A percentile compares a stretch with the other conserved stretches of the same genome.
phyloP scores from a whole-genome alignment of 2,329 filamentous ascomycete genomes.

The Achaetomium macrosporum region DNA sequence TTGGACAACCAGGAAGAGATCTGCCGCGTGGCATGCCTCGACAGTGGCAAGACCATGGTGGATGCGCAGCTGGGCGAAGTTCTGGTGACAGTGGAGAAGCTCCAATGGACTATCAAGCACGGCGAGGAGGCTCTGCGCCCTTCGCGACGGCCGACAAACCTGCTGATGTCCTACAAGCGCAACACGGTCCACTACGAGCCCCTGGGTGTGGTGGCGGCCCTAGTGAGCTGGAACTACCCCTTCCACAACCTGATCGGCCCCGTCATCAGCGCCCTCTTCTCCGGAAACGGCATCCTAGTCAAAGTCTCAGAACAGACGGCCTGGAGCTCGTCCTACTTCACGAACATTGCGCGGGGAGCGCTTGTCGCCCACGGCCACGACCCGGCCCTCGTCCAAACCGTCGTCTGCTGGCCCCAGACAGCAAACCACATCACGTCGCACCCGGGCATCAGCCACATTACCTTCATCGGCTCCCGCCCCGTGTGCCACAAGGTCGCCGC shows the following conservation, averaged over 20 bases:
- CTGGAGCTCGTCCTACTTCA: constrained; percentile 84
- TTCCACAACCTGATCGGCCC: constrained; percentile 95
- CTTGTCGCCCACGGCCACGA: constrained; percentile 78
- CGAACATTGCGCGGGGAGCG: constrained; percentile 69
- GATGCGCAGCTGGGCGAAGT: constrained; percentile 94
- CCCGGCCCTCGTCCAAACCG: constrained; percentile 72
- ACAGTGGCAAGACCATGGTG: constrained; percentile 93
- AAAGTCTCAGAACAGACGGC: constrained; percentile 95
- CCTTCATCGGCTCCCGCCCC: constrained; percentile 86
- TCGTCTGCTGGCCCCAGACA: constrained; percentile 81
- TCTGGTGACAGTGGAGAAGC: constrained; percentile 85
- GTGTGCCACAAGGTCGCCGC: constrained; percentile 85
- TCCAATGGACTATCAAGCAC: constrained; percentile 89
- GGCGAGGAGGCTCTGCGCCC: constrained; percentile 74
- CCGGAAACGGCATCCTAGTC: constrained; percentile 85
- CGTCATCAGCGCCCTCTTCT: constrained; percentile 82
- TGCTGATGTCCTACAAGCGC: constrained; percentile 92
- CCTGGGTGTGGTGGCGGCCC: constrained; percentile 83
- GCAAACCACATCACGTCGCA: constrained; percentile 82
- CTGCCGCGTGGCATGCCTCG: constrained; percentile 76
- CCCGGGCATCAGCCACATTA: constrained; percentile 77
- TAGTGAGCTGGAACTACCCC: constrained; percentile 95
- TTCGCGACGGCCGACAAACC: constrained; percentile 72
- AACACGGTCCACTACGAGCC: constrained; percentile 90
- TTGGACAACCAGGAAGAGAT: constrained; percentile 87